These are phyloP conservation scores for Echium plantagineum DNA, from an alignment of 257 asterid species.

Conservation along the genomic window DNA sequence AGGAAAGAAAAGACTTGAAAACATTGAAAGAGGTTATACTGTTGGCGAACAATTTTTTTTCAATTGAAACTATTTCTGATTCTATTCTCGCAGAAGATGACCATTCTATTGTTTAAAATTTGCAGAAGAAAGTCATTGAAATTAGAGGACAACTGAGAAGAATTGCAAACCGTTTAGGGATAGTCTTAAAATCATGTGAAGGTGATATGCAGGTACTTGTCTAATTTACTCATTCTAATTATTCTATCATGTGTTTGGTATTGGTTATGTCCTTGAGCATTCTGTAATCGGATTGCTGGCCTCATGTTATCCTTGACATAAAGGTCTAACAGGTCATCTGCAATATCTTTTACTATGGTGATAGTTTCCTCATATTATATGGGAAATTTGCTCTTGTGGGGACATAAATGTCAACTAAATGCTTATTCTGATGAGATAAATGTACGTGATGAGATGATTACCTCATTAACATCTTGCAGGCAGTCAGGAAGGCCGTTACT, in stretches of 20 bases:
- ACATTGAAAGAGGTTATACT: neutral
- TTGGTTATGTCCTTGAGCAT: neutral
- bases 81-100: neutral
- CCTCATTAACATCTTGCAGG: conserved; percentile 32
- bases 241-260: neutral
- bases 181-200: conserved; percentile 71
- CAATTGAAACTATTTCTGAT: neutral
- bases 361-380: too few species aligned
- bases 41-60: neutral
- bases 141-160: conserved; percentile 74
- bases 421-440: neutral
- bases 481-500: conserved; percentile 73
- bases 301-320: neutral
- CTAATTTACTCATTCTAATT: conserved; percentile 2
- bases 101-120: conserved; percentile 9
- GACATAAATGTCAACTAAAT: neutral
- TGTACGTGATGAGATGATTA: neutral
- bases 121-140: conserved; percentile 73
- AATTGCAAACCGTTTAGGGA: conserved; percentile 67
- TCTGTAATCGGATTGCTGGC: neutral
- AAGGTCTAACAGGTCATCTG: neutral
- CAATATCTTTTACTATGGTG: neutral
- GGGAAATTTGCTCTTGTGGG: neutral
- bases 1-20: too few species aligned
- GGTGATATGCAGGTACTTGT: conserved; percentile 54